Conservation (phyloP, 2,329 filamentous ascomycete genomes). For the Colletotrichum liriopes region DNA sequence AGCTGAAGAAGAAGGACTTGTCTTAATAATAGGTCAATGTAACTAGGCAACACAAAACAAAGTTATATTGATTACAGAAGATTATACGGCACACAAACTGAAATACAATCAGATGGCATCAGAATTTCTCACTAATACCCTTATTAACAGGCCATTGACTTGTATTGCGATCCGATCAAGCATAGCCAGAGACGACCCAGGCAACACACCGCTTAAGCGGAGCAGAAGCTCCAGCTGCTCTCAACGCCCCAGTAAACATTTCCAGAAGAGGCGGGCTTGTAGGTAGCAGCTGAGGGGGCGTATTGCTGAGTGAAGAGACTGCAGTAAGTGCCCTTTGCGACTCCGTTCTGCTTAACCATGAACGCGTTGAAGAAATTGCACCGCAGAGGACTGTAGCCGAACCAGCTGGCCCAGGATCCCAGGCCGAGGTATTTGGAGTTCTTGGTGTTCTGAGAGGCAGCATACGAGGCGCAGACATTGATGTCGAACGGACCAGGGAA, state of each 20-base stretch:
- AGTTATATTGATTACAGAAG: not conserved
- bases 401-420: slow-evolving; percentile 12
- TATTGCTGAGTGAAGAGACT: slow-evolving; percentile 40
- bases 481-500: slow-evolving; percentile 37
- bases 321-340: slow-evolving; percentile 40
- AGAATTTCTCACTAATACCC: too few relatives aligned
- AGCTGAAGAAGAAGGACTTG: too few relatives aligned
- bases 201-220: not conserved
- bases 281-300: slow-evolving; percentile 23
- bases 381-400: slow-evolving; percentile 37
- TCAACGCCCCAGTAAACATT: slow-evolving; percentile 28
- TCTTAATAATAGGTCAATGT: too few relatives aligned
- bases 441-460: slow-evolving; percentile 30
- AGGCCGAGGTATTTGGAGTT: slow-evolving; percentile 32
- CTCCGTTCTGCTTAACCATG: slow-evolving; percentile 40
- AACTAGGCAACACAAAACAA: not conserved
- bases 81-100: too few relatives aligned
- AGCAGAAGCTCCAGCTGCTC: slow-evolving; percentile 39
- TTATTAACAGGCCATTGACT: not conserved
- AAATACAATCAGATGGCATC: too few relatives aligned
- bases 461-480: slow-evolving; percentile 36
- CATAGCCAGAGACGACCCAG: not conserved
- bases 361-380: slow-evolving; percentile 43
- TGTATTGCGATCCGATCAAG: too few relatives aligned
- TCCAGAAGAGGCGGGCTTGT: slow-evolving; percentile 8